Evolutionary conservation across 768 basidiomycete genomes (phyloP).

Genomic region (Arthromyces matolae): DNA sequence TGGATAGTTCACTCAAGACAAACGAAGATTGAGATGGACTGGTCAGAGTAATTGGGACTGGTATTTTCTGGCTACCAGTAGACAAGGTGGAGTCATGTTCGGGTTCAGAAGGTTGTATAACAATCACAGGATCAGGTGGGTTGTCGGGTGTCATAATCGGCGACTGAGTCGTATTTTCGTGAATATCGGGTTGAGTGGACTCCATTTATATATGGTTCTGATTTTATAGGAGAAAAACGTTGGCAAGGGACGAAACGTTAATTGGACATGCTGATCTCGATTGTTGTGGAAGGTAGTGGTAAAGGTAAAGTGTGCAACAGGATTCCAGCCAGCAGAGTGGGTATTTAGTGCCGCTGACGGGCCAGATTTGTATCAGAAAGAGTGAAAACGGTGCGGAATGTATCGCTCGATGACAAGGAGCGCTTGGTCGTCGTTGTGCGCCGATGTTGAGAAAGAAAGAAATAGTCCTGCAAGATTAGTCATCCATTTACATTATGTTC

Average conservation of each 20-base stretch:
- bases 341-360: constrained; percentile 5
- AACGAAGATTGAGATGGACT: constrained; percentile 41
- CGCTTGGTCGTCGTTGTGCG: constrained; percentile 10
- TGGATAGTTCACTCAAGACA: constrained; percentile 41
- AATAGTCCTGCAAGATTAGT: constrained; percentile 5
- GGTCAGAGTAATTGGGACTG: constrained; percentile 35
- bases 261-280: constrained; percentile 15
- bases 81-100: constrained; percentile 1
- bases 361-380: constrained; percentile 3
- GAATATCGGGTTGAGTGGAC: constrained; percentile 16
- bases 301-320: constrained; percentile 14
- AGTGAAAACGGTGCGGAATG: constrained; percentile 2
- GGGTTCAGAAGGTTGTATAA: constrained; percentile 8
- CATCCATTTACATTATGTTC: constrained; percentile 7
- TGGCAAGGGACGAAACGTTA: constrained; percentile 8
- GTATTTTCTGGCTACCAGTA: constrained; percentile 29
- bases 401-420: neutral
- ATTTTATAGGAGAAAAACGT: constrained; percentile 5
- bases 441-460: constrained; percentile 6
- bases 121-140: constrained; percentile 3
- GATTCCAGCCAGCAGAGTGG: constrained; percentile 16
- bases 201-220: constrained; percentile 18
- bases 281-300: constrained; percentile 10
- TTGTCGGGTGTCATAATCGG: constrained; percentile 11
- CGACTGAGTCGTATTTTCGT: constrained; percentile 28